Percentiles rank a stretch among this genome's conserved stretches.
Conservation (phyloP, 352 stramenopile species). For the Pythium graminicola region DNA sequence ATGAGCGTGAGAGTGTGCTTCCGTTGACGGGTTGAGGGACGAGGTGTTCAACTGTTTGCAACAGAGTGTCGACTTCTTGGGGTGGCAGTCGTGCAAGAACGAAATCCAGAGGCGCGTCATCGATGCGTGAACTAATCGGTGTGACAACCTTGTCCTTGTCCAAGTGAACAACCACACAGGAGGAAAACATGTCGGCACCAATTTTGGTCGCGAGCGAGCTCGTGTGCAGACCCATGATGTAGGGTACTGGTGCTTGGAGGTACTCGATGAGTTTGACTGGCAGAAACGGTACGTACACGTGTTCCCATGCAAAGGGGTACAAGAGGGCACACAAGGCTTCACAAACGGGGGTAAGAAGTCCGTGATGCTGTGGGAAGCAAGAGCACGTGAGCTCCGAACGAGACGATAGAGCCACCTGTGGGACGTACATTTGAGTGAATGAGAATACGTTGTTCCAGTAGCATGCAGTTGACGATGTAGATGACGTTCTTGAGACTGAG, state of each 20-base stretch:
- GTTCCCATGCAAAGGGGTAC: constrained; percentile 80
- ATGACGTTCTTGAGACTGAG: constrained; percentile 76
- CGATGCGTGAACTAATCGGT: constrained; percentile 48
- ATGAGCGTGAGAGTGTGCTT: neutral
- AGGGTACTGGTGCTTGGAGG: constrained; percentile 75
- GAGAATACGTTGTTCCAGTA: constrained; percentile 78
- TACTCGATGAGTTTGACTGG: constrained; percentile 80
- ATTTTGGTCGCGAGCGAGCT: constrained; percentile 69
- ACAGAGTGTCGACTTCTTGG: constrained; percentile 36
- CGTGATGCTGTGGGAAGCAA: constrained; percentile 39
- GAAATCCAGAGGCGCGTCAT: constrained; percentile 52
- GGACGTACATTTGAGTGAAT: constrained; percentile 75
- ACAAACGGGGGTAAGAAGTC: constrained; percentile 64
- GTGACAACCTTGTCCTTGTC: constrained; percentile 82
- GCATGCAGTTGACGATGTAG: constrained; percentile 73
- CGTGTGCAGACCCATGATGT: constrained; percentile 82
- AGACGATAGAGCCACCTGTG: too few relatives aligned
- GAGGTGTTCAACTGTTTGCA: constrained; percentile 29
- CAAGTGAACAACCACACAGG: constrained; percentile 75
- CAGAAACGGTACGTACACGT: constrained; percentile 84
- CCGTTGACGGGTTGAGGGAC: constrained; percentile 35
- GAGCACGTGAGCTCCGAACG: neutral
- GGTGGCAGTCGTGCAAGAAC: constrained; percentile 39
- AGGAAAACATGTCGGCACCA: constrained; percentile 68
- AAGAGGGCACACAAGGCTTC: constrained; percentile 74